Conservation (phyloP, 805 yeast genomes). For the Kluyveromyces aestuarii region DNA sequence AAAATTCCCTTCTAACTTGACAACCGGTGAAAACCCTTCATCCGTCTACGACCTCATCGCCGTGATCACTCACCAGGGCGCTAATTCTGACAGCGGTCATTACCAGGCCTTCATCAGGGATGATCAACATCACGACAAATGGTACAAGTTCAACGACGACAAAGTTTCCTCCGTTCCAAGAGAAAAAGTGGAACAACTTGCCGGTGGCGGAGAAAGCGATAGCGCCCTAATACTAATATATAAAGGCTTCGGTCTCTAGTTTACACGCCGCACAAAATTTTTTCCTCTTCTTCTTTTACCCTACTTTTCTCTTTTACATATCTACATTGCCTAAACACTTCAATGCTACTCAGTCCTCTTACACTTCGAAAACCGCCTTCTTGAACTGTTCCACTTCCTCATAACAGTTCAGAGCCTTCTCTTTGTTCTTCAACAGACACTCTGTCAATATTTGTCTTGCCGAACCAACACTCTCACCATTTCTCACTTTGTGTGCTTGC, state of each 20-base stretch:
- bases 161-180: constrained; percentile 68
- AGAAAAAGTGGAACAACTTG: constrained; percentile 72
- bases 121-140: constrained; percentile 58
- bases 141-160: constrained; percentile 97
- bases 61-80: constrained; percentile 87
- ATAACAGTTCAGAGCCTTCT: constrained; percentile 71
- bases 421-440: constrained; percentile 53
- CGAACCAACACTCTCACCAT: constrained; percentile 28
- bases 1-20: constrained; percentile 39
- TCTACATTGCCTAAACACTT: not conserved
- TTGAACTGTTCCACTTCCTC: constrained; percentile 68
- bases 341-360: constrained; percentile 6
- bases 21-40: constrained; percentile 69
- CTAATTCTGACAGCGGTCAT: constrained; percentile 95
- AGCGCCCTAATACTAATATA: constrained; percentile 85
- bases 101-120: constrained; percentile 86
- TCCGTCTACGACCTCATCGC: constrained; percentile 79
- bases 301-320: not conserved
- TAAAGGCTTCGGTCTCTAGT: constrained; percentile 63
- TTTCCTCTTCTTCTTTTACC: constrained; percentile 5
- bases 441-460: constrained; percentile 38
- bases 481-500: constrained; percentile 15
- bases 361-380: constrained; percentile 42
- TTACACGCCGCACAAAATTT: constrained; percentile 3
- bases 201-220: constrained; percentile 98